Evolutionary conservation across 2,329 filamentous ascomycete genomes (phyloP), one percentile per base, ranked within the genome.

Genomic region (Herpotrichia juniperi): DNA sequence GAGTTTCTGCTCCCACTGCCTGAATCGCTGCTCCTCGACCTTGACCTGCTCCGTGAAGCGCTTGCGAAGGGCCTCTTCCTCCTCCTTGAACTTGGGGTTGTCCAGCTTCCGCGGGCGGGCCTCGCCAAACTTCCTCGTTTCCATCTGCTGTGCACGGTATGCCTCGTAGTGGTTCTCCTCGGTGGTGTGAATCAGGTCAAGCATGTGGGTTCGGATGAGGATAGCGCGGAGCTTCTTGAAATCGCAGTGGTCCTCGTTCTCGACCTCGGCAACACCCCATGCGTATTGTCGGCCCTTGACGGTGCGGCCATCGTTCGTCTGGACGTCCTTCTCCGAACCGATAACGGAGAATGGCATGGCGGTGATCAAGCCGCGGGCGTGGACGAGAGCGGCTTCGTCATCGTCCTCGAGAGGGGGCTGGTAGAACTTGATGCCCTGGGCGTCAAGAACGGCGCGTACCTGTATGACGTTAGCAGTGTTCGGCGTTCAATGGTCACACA

Each of bases 51-150:
- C 94, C 66, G 94, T 99, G 81, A 99, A 99, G 67, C 96, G 87
- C 87, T 99, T 99, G 80, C 94, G 88, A 62, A 99, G 87, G 57
- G 91, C 90, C 84, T 99, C 94, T 76, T 99, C 94, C 79, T 99
- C 94, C 78, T 99, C 94, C 87, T 99, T 99, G 86, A 97, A 99
- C 84, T 99, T 99, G 80, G 94, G 94, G 84, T 99, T 99, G 82
- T 99, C 94, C 68, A 99, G 84, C 86, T 99, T 99, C 79, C 93
- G 86, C 66, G 94, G 94, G 64, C 93, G 88, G 54, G 93, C 93
- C 82, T 99, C 96, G 78, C 94, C 94, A 68, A 99, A 97, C 81
- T 99, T 99, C 80, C 94, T 87, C 45, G 94, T 99, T 84, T 99
- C 94, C 94, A 99, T 99, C 81, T 99, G 96, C 79, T 96, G 91